Evolutionary conservation across 345 rosid species (phyloP).

Genomic region (Salix caprea): DNA sequence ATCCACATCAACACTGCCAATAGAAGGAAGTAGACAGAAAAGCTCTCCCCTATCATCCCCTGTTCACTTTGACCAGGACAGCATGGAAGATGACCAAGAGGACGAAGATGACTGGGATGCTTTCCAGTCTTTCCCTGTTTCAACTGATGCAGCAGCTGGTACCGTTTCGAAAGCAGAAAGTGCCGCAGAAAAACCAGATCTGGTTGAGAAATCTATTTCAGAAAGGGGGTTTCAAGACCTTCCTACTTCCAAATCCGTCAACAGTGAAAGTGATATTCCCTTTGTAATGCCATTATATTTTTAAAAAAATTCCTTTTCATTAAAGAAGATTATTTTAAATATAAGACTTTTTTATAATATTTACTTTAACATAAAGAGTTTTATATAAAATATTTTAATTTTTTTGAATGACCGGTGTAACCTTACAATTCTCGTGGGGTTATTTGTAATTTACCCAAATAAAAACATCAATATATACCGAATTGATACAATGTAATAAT

Average conservation of each 20-base stretch:
- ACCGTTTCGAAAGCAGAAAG: slow-evolving; percentile 31
- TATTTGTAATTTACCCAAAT: no score
- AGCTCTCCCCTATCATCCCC: slow-evolving; percentile 22
- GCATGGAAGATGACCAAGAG: slow-evolving; percentile 42
- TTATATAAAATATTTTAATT: no score
- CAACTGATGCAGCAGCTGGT: slow-evolving; percentile 22
- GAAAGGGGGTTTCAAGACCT: slow-evolving; percentile 19
- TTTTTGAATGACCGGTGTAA: no score
- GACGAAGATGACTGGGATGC: slow-evolving; percentile 95
- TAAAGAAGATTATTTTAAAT: no score
- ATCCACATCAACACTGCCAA: neutral
- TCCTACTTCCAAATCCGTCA: neutral
- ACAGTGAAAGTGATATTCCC: slow-evolving; percentile 17
- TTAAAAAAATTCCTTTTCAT: no score
- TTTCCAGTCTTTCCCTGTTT: slow-evolving; percentile 62
- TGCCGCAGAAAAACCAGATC: slow-evolving; percentile 28
- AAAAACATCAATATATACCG: no score
- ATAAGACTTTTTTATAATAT: no score
- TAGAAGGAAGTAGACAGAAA: slow-evolving; percentile 37
- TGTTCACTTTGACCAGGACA: slow-evolving; percentile 22
- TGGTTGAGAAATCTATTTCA: slow-evolving; percentile 22
- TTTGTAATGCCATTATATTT: no score
- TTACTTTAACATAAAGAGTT: no score
- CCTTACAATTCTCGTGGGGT: no score
- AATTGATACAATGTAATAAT: no score